A percentile compares a stretch with the other conserved stretches of the same genome.
These are phyloP conservation scores for Bruguiera gymnorhiza DNA, from an alignment of 345 rosid genomes.

Conservation along the genomic window DNA sequence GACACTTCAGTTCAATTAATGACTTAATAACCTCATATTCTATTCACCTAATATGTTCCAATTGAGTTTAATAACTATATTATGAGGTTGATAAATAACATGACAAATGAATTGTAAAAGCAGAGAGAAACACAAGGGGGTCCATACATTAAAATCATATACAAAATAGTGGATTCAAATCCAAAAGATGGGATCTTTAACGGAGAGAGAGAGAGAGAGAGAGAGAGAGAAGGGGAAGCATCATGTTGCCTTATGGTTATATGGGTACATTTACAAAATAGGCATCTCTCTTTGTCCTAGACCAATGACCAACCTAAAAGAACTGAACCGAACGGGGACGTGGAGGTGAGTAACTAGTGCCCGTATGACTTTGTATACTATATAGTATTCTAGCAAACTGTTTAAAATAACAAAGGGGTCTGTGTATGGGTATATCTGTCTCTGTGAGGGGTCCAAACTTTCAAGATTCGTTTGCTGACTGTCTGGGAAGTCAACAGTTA, in stretches of 20 bases:
- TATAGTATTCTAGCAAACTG: not conserved
- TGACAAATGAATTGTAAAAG: not conserved
- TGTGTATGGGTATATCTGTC: slow-evolving; percentile 29
- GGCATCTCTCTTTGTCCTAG: too few species aligned
- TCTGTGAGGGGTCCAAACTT: slow-evolving; percentile 24
- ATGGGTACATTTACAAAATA: not conserved
- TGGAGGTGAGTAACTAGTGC: too few species aligned
- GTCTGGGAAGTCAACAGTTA: slow-evolving; percentile 16
- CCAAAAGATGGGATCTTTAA: slow-evolving; percentile 2
- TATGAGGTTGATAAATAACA: slow-evolving; percentile 1
- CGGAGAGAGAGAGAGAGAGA: not conserved
- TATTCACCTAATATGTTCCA: too few species aligned
- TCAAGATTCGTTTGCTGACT: slow-evolving; percentile 34
- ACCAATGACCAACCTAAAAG: too few species aligned
- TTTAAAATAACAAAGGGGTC: not conserved
- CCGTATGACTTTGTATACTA: not conserved
- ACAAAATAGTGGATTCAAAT: not conserved
- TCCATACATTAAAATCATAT: slow-evolving; percentile 11
- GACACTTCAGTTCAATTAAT: too few species aligned
- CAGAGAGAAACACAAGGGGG: not conserved
- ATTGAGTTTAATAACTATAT: too few species aligned
- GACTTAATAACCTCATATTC: too few species aligned
- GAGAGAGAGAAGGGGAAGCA: not conserved
- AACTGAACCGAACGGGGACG: not conserved
- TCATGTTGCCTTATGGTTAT: slow-evolving; percentile 3